Evolutionary conservation across 1,139 yeast species (phyloP).

Genomic region (Geotrichum klebahnii): DNA sequence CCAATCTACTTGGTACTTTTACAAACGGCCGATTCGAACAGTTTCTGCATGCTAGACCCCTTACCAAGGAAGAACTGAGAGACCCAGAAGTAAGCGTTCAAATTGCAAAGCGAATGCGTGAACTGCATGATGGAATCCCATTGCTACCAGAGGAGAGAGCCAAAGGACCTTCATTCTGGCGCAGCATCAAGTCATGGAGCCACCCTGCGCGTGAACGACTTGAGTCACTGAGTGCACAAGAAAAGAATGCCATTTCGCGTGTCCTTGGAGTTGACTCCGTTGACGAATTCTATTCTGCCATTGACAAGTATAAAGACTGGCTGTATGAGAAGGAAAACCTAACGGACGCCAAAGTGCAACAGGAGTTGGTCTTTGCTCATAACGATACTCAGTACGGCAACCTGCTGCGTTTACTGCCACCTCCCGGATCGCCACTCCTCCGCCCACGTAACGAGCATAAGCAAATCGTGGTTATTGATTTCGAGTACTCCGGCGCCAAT

Average conservation of each 20-base stretch:
- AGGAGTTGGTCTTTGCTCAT: constrained; percentile 73
- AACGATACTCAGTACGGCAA: constrained; percentile 97
- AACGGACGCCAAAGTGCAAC: constrained; percentile 42
- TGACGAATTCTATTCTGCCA: constrained; percentile 23
- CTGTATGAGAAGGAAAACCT: constrained; percentile 34
- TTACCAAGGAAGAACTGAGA: constrained; percentile 68
- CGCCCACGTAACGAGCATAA: constrained; percentile 54
- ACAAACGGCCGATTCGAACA: constrained; percentile 90
- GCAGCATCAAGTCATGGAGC: constrained; percentile 68
- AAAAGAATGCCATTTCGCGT: constrained; percentile 26
- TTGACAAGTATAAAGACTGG: constrained; percentile 59
- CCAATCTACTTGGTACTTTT: constrained; percentile 81
- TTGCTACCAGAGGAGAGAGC: constrained; percentile 51
- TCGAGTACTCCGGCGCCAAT: constrained; percentile 94
- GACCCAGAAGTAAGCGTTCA: constrained; percentile 72
- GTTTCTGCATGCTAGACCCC: constrained; percentile 72
- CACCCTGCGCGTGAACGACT: constrained; percentile 48
- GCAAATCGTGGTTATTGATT: constrained; percentile 86
- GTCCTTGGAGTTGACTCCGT: constrained; percentile 18
- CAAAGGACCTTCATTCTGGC: constrained; percentile 67
- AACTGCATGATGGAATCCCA: constrained; percentile 77
- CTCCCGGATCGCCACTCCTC: constrained; percentile 43
- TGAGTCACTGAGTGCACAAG: constrained; percentile 30
- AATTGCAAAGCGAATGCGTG: constrained; percentile 95
- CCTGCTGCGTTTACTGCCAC: constrained; percentile 45